Conservation (phyloP, 805 yeast species). For the Candida coquimbonensis region DNA sequence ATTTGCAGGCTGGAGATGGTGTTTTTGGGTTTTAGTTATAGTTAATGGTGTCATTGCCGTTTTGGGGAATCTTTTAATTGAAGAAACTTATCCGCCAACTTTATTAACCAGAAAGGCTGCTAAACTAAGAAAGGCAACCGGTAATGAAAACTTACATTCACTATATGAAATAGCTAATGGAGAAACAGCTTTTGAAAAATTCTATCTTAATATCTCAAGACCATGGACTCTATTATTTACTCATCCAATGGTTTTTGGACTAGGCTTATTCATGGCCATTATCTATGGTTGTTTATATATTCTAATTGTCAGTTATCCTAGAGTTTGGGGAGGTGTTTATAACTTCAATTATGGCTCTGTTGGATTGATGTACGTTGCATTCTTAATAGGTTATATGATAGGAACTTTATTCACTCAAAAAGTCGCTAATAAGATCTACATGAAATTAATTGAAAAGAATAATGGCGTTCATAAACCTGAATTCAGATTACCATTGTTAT, state of each 20-base stretch:
- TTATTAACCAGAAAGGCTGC: conserved; percentile 41
- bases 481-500: conserved; percentile 45
- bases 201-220: conserved; percentile 38
- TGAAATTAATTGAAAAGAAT: conserved; percentile 31
- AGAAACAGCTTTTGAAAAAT: conserved; percentile 31
- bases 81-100: conserved; percentile 55
- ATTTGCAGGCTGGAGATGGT: conserved; percentile 54
- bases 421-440: conserved; percentile 35
- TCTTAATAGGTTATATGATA: conserved; percentile 46
- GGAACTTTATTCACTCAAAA: conserved; percentile 46
- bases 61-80: conserved; percentile 35
- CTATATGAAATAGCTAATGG: conserved; percentile 54
- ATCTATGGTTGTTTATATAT: conserved; percentile 61
- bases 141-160: conserved; percentile 49
- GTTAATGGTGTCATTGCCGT: conserved; percentile 43
- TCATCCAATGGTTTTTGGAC: conserved; percentile 58
- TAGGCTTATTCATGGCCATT: conserved; percentile 60
- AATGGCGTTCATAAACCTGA: conserved; percentile 57
- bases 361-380: conserved; percentile 53
- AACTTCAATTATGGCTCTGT: conserved; percentile 40
- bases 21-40: conserved; percentile 50
- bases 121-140: conserved; percentile 43
- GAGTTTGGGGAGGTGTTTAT: conserved; percentile 39
- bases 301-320: conserved; percentile 54
- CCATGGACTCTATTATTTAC: conserved; percentile 46